phyloP scores from a whole-genome alignment of 768 basidiomycete genomes.

The Xanthoconium stramineum region DNA sequence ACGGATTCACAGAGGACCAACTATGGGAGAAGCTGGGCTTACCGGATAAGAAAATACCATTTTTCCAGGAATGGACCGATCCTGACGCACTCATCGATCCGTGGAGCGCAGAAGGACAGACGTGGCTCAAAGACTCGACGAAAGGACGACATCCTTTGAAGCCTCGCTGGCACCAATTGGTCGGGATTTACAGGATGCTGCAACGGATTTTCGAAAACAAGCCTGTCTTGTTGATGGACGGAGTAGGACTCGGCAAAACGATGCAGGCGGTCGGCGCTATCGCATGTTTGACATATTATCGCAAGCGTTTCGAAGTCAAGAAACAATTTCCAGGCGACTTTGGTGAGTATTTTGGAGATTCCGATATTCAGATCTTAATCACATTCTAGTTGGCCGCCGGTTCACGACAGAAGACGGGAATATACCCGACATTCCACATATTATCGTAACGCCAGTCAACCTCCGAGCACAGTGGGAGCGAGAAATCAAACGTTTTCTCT shows the following conservation, averaged over 20 bases:
- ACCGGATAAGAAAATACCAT: not conserved
- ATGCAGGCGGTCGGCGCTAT: not conserved
- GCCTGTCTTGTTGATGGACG: not conserved
- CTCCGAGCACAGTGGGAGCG: no score
- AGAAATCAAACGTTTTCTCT: no score
- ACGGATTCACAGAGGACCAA: not conserved
- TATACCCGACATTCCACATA: no score
- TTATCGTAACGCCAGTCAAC: no score
- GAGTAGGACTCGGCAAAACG: not conserved
- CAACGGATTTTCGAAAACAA: not conserved
- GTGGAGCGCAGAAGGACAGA: not conserved
- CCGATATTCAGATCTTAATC: no score
- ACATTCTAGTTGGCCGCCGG: no score
- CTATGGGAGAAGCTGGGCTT: not conserved
- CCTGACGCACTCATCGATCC: not conserved
- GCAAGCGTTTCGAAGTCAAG: not conserved
- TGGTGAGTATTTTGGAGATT: not conserved
- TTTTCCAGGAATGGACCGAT: not conserved
- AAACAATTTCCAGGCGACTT: not conserved
- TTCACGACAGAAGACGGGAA: no score
- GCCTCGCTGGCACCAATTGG: not conserved
- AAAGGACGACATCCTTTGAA: not conserved
- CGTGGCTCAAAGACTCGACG: not conserved
- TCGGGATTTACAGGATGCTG: not conserved
- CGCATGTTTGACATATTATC: not conserved